These are phyloP conservation scores for Pythium monospermum DNA, from an alignment of 352 stramenopile genomes.

Conservation along the genomic window DNA sequence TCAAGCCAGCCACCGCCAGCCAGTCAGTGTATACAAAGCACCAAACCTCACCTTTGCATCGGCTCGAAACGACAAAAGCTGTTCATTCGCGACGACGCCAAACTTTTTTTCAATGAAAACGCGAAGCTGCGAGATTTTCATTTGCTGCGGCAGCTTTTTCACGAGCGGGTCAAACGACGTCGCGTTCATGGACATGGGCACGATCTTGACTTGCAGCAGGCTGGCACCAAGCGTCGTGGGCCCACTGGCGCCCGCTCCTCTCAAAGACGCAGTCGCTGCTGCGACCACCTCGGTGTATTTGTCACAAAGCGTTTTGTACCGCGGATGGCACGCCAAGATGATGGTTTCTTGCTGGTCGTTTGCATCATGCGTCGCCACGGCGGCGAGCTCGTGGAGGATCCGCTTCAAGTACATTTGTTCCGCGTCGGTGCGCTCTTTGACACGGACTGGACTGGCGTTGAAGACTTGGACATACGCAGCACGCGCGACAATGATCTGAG, in stretches of 20 bases:
- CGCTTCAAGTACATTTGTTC: slow-evolving; percentile 84
- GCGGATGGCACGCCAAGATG: slow-evolving; percentile 46
- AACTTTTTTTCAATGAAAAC: slow-evolving; percentile 71
- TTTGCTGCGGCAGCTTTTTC: slow-evolving; percentile 70
- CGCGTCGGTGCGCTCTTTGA: slow-evolving; percentile 62
- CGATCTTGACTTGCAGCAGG: slow-evolving; percentile 58
- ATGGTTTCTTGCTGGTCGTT: slow-evolving; percentile 20
- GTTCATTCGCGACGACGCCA: slow-evolving; percentile 38
- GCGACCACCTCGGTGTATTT: slow-evolving; percentile 49
- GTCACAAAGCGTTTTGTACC: slow-evolving; percentile 34
- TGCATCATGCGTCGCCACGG: slow-evolving; percentile 24
- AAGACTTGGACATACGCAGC: slow-evolving; percentile 42
- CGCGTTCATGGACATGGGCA: slow-evolving; percentile 71
- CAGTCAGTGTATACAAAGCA: too few relatives aligned
- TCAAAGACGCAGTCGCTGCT: slow-evolving; percentile 11
- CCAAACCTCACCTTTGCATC: slow-evolving; percentile 39
- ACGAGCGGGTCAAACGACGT: slow-evolving; percentile 54
- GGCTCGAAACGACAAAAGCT: slow-evolving; percentile 54
- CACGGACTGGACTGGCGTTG: slow-evolving; percentile 56
- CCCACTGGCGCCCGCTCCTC: slow-evolving; percentile 20
- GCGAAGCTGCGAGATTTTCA: slow-evolving; percentile 75
- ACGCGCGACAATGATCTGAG: slow-evolving; percentile 56
- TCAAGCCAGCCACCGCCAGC: background rate
- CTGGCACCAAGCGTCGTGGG: slow-evolving; percentile 42
- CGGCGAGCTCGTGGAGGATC: slow-evolving; percentile 64